phyloP scores from a whole-genome alignment of 257 asterid species.

The Oldenlandia corymbosa region DNA sequence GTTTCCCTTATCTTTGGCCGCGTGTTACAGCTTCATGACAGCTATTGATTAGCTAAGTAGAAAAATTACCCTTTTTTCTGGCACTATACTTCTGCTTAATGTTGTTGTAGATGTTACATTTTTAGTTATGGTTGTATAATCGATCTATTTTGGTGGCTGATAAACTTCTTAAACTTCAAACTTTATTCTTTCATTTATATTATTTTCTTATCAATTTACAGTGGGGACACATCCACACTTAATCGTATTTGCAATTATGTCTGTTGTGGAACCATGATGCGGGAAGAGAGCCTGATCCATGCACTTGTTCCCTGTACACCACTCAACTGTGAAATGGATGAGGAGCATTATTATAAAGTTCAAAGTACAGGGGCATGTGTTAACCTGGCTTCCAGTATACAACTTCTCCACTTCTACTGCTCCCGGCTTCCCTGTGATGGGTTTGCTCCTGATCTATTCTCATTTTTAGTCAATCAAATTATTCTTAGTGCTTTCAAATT shows the following conservation, averaged over 20 bases:
- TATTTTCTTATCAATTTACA: constrained; percentile 17
- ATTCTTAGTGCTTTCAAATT: background rate
- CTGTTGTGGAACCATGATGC: constrained; percentile 61
- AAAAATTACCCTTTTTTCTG: background rate
- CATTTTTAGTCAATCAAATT: background rate
- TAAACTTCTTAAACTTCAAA: background rate
- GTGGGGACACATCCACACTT: constrained; percentile 44
- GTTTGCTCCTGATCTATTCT: constrained; percentile 30
- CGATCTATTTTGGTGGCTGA: background rate
- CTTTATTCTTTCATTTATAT: background rate
- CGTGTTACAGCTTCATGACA: background rate
- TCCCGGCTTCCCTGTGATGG: constrained; percentile 80
- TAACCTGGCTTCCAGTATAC: constrained; percentile 58
- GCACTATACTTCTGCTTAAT: background rate
- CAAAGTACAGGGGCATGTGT: constrained; percentile 57
- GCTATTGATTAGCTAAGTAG: background rate
- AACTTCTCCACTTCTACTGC: constrained; percentile 62
- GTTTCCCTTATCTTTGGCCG: background rate
- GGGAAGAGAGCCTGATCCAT: constrained; percentile 55
- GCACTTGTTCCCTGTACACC: constrained; percentile 61
- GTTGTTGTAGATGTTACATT: background rate
- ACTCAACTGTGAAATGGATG: constrained; percentile 29
- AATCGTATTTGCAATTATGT: constrained; percentile 42
- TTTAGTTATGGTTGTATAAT: background rate
- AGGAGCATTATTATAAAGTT: constrained; percentile 51